Percentiles rank a stretch among this genome's conserved stretches.
Evolutionary conservation across 345 rosid species (phyloP).

Genomic region (Eucalyptus curtisii): DNA sequence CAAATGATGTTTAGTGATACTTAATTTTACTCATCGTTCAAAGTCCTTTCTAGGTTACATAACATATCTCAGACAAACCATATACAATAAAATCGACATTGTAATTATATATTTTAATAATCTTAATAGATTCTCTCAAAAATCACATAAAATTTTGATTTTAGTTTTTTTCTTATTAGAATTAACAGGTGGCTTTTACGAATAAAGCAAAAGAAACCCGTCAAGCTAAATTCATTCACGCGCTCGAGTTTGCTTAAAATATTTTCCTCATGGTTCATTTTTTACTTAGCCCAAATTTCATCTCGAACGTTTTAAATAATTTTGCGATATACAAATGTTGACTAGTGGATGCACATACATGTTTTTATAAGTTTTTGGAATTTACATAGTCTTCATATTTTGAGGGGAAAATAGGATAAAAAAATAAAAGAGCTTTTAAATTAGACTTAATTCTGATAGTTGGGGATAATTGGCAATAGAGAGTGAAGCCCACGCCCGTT

Average conservation of each 20-base stretch:
- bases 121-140: not conserved
- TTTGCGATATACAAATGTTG: not conserved
- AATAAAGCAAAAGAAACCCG: not conserved
- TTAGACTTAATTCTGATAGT: not conserved
- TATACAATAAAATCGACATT: not conserved
- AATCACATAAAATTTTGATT: not conserved
- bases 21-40: not conserved
- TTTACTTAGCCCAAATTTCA: not conserved
- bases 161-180: not conserved
- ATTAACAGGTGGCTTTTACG: not conserved
- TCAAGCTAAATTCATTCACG: not conserved
- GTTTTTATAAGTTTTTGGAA: not conserved
- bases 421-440: not conserved
- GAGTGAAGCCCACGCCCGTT: not conserved
- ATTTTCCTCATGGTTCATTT: not conserved
- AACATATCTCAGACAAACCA: not conserved
- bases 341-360: not conserved
- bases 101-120: not conserved
- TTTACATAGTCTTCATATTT: not conserved
- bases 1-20: not conserved
- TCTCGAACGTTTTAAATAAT: fast-evolving
- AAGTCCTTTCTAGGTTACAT: not conserved
- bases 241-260: not conserved
- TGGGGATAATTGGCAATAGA: not conserved
- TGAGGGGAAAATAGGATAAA: not conserved